Base-by-base conservation (phyloP, 1,139 yeast species). In the Candida sanyaensis region DNA sequence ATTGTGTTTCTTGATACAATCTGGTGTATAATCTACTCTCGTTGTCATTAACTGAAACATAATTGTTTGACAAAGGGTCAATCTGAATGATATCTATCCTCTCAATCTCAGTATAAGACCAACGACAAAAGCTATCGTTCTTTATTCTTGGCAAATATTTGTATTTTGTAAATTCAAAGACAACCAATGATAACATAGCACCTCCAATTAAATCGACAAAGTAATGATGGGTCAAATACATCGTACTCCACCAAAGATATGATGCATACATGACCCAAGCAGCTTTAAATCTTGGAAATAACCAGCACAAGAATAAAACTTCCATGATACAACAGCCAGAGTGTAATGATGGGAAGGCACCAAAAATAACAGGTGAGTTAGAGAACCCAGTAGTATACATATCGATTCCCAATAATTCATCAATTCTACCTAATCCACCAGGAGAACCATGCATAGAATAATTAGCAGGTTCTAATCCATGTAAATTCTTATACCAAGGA, bases 221-320 rank as follows among this genome's bases (percentile, higher is more conserved):
- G 68, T 92, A 92, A 68, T 92, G 98, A 67, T 92, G 98, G 1
- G 97, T 91, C 61, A 92, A 78, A 68, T 92, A 92, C 98, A 92
- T 92, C 17, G 98, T 92, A 44, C 95, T 81, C 98, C 98, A 92
- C 97, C 98, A 92, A 58, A 92, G 79, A 96, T 96, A 90, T 55
- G 84, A 71, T 23, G 90, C 96, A 65, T 92, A 92, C 28, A 74
- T 70, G 64, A 86, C 77, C 75, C 92, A 88, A 11, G 85, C 59
- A 5, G 84, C 79, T 10, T 81, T 76, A 50, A 72, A 75, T 47
- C 70, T 76, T 24, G 98, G 98, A 65, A 92, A 91, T 50, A 90
- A 71, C 75, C 90, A 90, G 37, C 86, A 75, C 59, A 92, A 74
- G 65, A 92, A 92, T 54, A 91, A 73, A 5, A 93, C 96, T 64